A percentile compares a stretch with the other conserved stretches of the same genome.
These are phyloP conservation scores for Solioccasus polychromus DNA, from an alignment of 768 basidiomycete genomes.

Conservation along the genomic window DNA sequence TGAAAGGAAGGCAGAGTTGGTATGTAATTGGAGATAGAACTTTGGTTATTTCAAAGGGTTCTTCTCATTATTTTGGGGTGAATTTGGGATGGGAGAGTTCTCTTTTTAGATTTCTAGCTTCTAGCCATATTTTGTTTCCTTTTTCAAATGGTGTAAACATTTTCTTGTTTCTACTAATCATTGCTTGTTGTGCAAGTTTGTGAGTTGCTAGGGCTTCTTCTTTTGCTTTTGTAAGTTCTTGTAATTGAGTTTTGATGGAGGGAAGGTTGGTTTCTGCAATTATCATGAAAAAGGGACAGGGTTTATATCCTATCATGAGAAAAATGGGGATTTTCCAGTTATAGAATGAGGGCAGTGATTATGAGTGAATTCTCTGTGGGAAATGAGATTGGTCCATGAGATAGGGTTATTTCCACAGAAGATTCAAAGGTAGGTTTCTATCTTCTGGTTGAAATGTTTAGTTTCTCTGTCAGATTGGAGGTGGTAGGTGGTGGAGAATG, in stretches of 20 bases:
- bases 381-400: background rate
- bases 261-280: background rate
- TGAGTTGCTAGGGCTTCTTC: background rate
- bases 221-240: background rate
- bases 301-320: background rate
- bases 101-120: background rate
- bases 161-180: background rate
- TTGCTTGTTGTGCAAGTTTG: background rate
- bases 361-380: background rate
- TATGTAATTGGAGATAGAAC: background rate
- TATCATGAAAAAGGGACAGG: background rate
- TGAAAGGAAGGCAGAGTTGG: background rate
- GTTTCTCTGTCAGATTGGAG: background rate
- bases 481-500: background rate
- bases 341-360: background rate
- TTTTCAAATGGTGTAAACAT: background rate
- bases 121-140: constrained; percentile 1
- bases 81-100: too few species aligned
- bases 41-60: background rate
- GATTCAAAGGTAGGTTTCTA: background rate
- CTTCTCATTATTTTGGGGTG: too few species aligned
- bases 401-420: background rate
- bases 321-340: background rate
- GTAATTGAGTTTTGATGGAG: background rate
- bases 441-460: background rate